Percentiles rank a stretch among this genome's conserved stretches.
Evolutionary conservation across 208 protist species (phyloP).

Genomic region (Strigomonas galati): DNA sequence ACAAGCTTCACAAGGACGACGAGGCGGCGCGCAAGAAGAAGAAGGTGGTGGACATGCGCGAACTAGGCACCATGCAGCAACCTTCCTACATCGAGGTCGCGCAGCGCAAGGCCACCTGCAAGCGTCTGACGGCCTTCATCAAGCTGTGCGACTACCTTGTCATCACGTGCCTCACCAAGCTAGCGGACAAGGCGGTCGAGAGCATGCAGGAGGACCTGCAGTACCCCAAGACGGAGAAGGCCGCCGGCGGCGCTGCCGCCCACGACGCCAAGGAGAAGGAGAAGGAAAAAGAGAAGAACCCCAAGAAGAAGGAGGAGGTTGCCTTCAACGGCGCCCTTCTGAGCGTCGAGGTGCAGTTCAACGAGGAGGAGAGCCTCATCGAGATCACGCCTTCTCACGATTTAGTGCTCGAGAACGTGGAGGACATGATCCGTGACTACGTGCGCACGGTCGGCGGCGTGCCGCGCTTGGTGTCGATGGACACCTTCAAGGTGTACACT

Average conservation of each 20-base stretch:
- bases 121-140: slow-evolving; percentile 92
- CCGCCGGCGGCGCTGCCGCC: background rate
- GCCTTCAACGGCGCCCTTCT: slow-evolving; percentile 68
- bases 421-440: slow-evolving; percentile 88
- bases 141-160: slow-evolving; percentile 94
- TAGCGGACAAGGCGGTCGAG: slow-evolving; percentile 79
- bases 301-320: slow-evolving; percentile 22
- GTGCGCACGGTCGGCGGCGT: slow-evolving; percentile 85
- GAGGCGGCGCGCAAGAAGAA: slow-evolving; percentile 65
- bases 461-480: slow-evolving; percentile 78
- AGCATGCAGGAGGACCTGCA: slow-evolving; percentile 68
- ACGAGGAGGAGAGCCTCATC: slow-evolving; percentile 56
- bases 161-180: slow-evolving; percentile 82
- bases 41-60: slow-evolving; percentile 75
- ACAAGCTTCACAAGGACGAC: slow-evolving; percentile 60
- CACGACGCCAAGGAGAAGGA: background rate
- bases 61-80: slow-evolving; percentile 81
- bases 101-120: slow-evolving; percentile 88
- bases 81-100: slow-evolving; percentile 93
- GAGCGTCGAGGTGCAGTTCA: slow-evolving; percentile 81
- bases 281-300: slow-evolving; percentile 57
- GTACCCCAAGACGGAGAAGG: slow-evolving; percentile 33
- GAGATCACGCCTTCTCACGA: slow-evolving; percentile 64
- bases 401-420: slow-evolving; percentile 74
- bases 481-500: slow-evolving; percentile 90